Conservation (phyloP, 2,329 filamentous ascomycete species). For the Didymella pomorum region DNA sequence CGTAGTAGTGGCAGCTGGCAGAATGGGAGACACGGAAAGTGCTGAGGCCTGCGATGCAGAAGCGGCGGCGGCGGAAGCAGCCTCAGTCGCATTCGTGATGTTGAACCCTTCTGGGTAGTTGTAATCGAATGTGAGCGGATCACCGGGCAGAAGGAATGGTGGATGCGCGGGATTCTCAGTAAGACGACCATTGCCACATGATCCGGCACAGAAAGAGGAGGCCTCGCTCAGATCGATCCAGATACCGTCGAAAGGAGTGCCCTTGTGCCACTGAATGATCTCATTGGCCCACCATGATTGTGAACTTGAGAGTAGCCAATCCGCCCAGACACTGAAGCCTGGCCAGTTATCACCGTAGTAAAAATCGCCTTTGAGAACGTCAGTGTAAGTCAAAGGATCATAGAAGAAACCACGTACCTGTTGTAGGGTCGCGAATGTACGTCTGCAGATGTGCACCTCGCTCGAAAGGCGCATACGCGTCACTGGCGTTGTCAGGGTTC, state of each 20-base stretch:
- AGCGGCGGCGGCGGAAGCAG: conserved; percentile 63
- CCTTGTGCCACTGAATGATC: conserved; percentile 57
- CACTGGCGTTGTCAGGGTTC: conserved; percentile 70
- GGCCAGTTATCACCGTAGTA: conserved; percentile 63
- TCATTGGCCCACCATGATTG: conserved; percentile 65
- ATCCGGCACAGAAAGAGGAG: conserved; percentile 70
- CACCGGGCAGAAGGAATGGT: conserved; percentile 68
- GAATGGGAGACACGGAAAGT: conserved; percentile 39
- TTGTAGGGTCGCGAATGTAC: conserved; percentile 60
- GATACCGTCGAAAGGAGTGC: conserved; percentile 60
- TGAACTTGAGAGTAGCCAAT: conserved; percentile 66
- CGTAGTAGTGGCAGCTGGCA: conserved; percentile 38
- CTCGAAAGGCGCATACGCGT: conserved; percentile 59
- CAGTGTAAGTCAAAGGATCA: not conserved
- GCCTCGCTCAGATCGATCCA: conserved; percentile 69
- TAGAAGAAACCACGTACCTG: not conserved
- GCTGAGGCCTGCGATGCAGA: conserved; percentile 59
- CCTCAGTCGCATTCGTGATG: conserved; percentile 70
- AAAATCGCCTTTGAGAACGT: conserved; percentile 45
- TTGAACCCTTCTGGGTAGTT: conserved; percentile 73
- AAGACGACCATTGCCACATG: conserved; percentile 69
- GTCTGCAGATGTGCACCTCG: conserved; percentile 55
- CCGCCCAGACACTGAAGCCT: conserved; percentile 65
- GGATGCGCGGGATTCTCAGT: conserved; percentile 72
- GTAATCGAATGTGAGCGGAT: conserved; percentile 65